Percentiles rank a stretch among this genome's conserved stretches.
phyloP scores from a whole-genome alignment of 2,329 filamentous ascomycete genomes.

The Biscogniauxia mediterranea region DNA sequence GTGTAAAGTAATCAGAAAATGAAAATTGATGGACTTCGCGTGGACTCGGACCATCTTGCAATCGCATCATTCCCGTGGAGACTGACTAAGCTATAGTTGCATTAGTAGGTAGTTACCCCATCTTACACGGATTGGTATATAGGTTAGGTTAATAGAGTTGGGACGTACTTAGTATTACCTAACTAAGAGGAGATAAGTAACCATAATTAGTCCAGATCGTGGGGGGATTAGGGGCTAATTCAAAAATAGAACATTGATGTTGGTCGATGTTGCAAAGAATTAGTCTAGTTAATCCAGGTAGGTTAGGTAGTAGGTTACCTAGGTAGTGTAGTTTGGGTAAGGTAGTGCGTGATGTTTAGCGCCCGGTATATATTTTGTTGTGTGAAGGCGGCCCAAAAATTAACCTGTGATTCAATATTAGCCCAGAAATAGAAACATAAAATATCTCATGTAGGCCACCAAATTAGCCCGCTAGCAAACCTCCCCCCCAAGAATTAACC shows the following conservation, averaged over 20 bases:
- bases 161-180: neutral
- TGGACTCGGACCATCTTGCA: neutral
- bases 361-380: slow-evolving; percentile 24
- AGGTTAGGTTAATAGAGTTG: too few species aligned
- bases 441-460: slow-evolving; percentile 19
- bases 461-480: slow-evolving; percentile 23
- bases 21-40: too few species aligned
- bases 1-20: neutral
- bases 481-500: neutral
- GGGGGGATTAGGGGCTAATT: slow-evolving; percentile 24
- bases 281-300: too few species aligned
- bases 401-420: slow-evolving; percentile 26
- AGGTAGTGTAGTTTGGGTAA: neutral
- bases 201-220: slow-evolving; percentile 26
- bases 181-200: neutral
- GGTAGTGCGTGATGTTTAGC: slow-evolving; percentile 25
- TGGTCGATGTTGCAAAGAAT: slow-evolving; percentile 18
- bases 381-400: slow-evolving; percentile 14
- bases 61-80: neutral
- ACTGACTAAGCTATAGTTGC: neutral
- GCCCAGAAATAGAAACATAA: slow-evolving; percentile 22
- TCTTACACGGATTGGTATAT: too few species aligned
- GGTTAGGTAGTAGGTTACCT: too few species aligned
- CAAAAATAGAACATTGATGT: slow-evolving; percentile 33
- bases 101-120: too few species aligned